Evolutionary conservation across 371 early-diverging fungal species (phyloP).

Genomic region (Coemansia sp.): DNA sequence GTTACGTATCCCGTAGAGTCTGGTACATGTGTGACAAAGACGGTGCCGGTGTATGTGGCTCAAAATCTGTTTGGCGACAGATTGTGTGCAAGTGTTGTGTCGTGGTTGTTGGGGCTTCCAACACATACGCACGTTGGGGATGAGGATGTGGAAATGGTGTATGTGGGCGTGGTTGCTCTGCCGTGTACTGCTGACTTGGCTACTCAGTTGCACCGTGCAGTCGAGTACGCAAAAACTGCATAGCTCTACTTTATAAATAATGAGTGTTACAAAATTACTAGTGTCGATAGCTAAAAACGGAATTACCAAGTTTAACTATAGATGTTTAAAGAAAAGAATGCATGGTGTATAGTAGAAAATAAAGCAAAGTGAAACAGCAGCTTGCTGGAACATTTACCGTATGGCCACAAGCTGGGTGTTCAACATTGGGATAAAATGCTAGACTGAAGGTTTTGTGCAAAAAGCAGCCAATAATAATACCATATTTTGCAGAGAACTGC

Average conservation of each 20-base stretch:
- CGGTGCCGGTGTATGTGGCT: conserved; percentile 29
- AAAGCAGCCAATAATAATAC: too few relatives aligned
- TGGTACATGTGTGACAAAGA: conserved; percentile 4
- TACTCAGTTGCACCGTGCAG: conserved; percentile 19
- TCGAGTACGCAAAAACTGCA: not conserved
- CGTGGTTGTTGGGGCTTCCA: conserved; percentile 27
- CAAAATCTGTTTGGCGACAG: conserved; percentile 18
- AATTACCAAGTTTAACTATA: too few relatives aligned
- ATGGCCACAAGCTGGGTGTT: too few relatives aligned
- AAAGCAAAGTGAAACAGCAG: too few relatives aligned
- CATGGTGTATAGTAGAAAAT: too few relatives aligned
- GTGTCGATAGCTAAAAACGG: too few relatives aligned
- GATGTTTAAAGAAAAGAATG: too few relatives aligned
- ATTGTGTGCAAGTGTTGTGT: conserved; percentile 7
- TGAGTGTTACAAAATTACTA: too few relatives aligned
- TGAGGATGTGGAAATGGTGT: not conserved
- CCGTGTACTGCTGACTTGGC: conserved; percentile 37
- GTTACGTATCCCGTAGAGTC: conserved; percentile 5
- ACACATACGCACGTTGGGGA: not conserved
- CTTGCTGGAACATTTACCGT: too few relatives aligned
- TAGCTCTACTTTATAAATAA: not conserved
- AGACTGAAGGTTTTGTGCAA: too few relatives aligned
- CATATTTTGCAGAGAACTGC: too few relatives aligned
- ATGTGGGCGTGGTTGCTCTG: conserved; percentile 34
- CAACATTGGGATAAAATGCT: too few relatives aligned